These are phyloP conservation scores for Cyathus striatus DNA, from an alignment of 768 basidiomycete species.

Conservation along the genomic window DNA sequence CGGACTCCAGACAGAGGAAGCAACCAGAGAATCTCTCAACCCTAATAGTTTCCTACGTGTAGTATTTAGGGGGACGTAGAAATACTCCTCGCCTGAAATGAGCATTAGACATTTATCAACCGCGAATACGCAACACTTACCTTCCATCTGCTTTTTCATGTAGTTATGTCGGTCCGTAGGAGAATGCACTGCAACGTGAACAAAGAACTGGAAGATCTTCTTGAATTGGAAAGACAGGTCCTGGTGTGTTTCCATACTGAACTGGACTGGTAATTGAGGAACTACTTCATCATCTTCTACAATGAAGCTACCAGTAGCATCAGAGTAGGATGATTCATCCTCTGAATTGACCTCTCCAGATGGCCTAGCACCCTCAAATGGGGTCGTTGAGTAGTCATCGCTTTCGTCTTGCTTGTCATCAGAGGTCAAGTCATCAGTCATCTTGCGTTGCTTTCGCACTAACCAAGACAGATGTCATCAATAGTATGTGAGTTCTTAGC, in stretches of 20 bases:
- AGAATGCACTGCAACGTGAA: constrained; percentile 68
- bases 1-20: constrained; percentile 81
- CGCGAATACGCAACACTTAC: constrained; percentile 25
- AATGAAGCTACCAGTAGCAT: constrained; percentile 42
- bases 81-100: constrained; percentile 57
- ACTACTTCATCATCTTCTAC: constrained; percentile 58
- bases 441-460: constrained; percentile 37
- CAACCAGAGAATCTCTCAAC: constrained; percentile 68
- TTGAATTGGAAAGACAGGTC: constrained; percentile 80
- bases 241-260: constrained; percentile 77
- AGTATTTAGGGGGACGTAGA: constrained; percentile 62
- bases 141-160: constrained; percentile 47
- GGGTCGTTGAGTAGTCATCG: constrained; percentile 15
- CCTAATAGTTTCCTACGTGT: constrained; percentile 68
- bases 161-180: constrained; percentile 44
- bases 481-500: neutral
- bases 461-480: neutral
- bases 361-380: constrained; percentile 44
- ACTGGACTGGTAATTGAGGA: constrained; percentile 63
- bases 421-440: constrained; percentile 21
- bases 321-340: constrained; percentile 30
- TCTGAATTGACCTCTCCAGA: constrained; percentile 28
- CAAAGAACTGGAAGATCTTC: constrained; percentile 82
- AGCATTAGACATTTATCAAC: neutral
- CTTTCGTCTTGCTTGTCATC: constrained; percentile 20